phyloP scores from a whole-genome alignment of 1,284 basidiomycete species.

The Porphyrellus sp. region DNA sequence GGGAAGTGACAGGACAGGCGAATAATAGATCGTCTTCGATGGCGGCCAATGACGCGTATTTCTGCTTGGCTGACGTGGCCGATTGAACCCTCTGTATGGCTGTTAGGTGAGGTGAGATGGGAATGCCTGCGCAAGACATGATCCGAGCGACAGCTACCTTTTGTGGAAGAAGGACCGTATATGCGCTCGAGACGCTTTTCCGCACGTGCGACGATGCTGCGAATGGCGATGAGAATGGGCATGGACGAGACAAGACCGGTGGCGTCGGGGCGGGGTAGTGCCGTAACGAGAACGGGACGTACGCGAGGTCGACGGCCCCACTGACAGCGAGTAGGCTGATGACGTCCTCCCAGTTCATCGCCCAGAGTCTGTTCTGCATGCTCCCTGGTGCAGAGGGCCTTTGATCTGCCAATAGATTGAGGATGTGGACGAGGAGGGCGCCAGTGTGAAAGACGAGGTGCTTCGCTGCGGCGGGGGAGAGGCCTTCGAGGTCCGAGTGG shows the following conservation, averaged over 20 bases:
- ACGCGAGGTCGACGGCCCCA: constrained; percentile 21
- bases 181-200: constrained; percentile 23
- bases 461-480: constrained; percentile 10
- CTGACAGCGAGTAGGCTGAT: constrained; percentile 23
- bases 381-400: constrained; percentile 30
- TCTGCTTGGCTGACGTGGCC: constrained; percentile 11
- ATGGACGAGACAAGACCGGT: background rate
- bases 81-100: constrained; percentile 11
- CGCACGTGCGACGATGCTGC: constrained; percentile 26
- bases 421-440: constrained; percentile 21
- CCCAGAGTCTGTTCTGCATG: constrained; percentile 34
- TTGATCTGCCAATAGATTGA: constrained; percentile 28
- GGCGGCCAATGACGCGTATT: constrained; percentile 6
- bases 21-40: constrained; percentile 20
- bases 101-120: constrained; percentile 12
- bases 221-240: constrained; percentile 3
- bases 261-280: background rate
- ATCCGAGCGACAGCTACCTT: constrained; percentile 9
- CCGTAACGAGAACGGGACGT: background rate
- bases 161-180: constrained; percentile 24
- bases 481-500: background rate
- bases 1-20: constrained; percentile 15
- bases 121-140: background rate
- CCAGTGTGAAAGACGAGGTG: constrained; percentile 16
- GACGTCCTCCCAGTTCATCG: constrained; percentile 34